Evolutionary conservation across 225 moss, liverwort and hornwort species (phyloP).

Genomic region (Straminergon stramineum): DNA sequence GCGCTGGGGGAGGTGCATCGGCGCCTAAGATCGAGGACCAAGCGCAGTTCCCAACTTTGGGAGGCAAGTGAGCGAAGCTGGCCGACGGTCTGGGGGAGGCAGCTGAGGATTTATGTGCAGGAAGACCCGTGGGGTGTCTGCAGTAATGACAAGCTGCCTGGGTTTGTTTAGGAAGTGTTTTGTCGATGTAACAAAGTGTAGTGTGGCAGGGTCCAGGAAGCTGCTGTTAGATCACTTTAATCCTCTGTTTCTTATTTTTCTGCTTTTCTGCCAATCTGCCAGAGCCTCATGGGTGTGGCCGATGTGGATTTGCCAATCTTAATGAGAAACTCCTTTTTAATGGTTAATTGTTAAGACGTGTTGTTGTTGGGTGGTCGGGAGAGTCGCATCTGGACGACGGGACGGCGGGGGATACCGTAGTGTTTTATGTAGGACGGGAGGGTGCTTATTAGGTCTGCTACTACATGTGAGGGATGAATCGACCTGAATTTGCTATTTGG

Average conservation of each 20-base stretch:
- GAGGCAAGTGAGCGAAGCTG: conserved; percentile 47
- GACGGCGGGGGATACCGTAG: no score
- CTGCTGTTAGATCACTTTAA: conserved; percentile 4
- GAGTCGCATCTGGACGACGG: neutral
- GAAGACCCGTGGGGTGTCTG: neutral
- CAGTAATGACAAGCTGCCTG: conserved; percentile 10
- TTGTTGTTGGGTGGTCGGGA: neutral
- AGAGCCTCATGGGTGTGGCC: neutral
- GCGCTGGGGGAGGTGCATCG: conserved; percentile 7
- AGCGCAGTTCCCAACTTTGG: conserved; percentile 75
- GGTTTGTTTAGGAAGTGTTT: conserved; percentile 21
- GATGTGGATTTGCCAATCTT: neutral
- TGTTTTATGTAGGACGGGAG: neutral
- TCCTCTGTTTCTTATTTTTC: conserved; percentile 1
- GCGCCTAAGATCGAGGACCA: conserved; percentile 91
- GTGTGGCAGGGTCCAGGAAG: conserved; percentile 16
- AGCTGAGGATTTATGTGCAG: conserved; percentile 3
- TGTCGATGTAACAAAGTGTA: conserved; percentile 20
- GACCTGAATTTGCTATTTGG: neutral
- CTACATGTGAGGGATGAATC: neutral
- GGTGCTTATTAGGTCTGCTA: neutral
- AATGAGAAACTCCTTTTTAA: conserved; percentile 9
- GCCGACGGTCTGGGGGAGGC: neutral
- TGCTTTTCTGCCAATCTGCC: neutral
- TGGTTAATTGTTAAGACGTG: neutral